Evolutionary conservation across 805 yeast genomes (phyloP).

Genomic region (Nakazawaea populi): DNA sequence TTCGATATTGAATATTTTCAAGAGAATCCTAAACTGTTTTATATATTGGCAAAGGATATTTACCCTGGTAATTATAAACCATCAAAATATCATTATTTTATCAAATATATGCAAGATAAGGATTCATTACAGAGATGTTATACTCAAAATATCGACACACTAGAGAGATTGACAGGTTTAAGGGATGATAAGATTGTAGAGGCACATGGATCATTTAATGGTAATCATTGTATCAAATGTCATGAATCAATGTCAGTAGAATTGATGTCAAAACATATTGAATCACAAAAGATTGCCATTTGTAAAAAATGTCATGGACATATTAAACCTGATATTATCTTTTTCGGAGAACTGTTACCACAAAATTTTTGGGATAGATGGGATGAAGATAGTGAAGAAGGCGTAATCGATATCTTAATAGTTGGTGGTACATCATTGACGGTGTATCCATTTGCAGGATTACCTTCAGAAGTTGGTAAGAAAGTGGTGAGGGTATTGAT

Average conservation of each 20-base stretch:
- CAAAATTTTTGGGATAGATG: slow-evolving; percentile 57
- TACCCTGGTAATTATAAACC: slow-evolving; percentile 88
- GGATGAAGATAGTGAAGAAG: slow-evolving; percentile 45
- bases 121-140: slow-evolving; percentile 62
- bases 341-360: slow-evolving; percentile 90
- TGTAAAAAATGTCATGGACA: slow-evolving; percentile 68
- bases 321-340: slow-evolving; percentile 91
- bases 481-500: slow-evolving; percentile 55
- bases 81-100: slow-evolving; percentile 71
- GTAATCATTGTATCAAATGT: slow-evolving; percentile 80
- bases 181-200: slow-evolving; percentile 61
- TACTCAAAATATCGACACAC: slow-evolving; percentile 90
- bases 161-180: slow-evolving; percentile 83
- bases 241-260: slow-evolving; percentile 42
- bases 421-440: slow-evolving; percentile 92
- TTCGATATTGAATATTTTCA: slow-evolving; percentile 82
- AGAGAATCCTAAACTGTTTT: slow-evolving; percentile 77
- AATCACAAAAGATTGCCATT: slow-evolving; percentile 36
- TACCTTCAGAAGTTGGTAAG: slow-evolving; percentile 60
- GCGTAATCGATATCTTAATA: slow-evolving; percentile 59
- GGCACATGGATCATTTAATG: slow-evolving; percentile 94
- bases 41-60: slow-evolving; percentile 74
- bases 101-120: slow-evolving; percentile 62
- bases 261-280: slow-evolving; percentile 34
- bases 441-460: slow-evolving; percentile 84